These are phyloP conservation scores for Zizania palustris DNA, from an alignment of 202 grass and related monocot species.

Conservation along the genomic window DNA sequence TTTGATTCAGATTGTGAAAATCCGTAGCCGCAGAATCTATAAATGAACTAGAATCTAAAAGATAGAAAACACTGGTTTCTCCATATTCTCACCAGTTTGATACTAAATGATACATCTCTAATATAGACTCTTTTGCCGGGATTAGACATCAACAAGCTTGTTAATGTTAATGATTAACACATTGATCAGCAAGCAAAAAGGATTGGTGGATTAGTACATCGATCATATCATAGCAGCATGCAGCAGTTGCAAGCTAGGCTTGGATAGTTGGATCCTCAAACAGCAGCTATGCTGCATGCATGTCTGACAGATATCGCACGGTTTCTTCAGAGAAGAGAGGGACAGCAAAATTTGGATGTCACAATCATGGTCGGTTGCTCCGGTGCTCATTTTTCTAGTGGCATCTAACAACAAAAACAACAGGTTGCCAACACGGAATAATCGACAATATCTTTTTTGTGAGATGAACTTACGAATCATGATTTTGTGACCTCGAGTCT, in stretches of 20 bases:
- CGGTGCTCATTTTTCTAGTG: not conserved
- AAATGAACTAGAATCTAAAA: no score
- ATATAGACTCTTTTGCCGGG: no score
- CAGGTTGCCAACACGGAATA: not conserved
- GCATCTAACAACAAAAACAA: not conserved
- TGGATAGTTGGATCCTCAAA: conserved; percentile 15
- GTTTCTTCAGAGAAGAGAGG: not conserved
- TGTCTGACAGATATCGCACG: conserved; percentile 17
- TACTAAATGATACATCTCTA: no score
- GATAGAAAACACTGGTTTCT: no score
- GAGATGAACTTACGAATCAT: not conserved
- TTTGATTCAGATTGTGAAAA: no score
- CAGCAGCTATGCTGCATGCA: conserved; percentile 23
- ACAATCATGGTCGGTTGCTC: not conserved
- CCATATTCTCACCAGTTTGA: no score
- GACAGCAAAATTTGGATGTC: conserved; percentile 4
- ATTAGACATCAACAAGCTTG: not conserved
- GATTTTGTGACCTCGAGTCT: not conserved
- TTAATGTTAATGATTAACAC: conserved; percentile 24
- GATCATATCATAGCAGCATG: conserved; percentile 32
- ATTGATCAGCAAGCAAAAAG: conserved; percentile 1
- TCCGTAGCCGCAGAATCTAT: no score
- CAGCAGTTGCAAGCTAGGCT: not conserved
- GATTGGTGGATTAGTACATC: not conserved
- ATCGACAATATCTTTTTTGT: not conserved